Evolutionary conservation across 192 early-diverging fungal species (phyloP), one percentile per base, ranked within the genome.

Genomic region (Rhizoclosmatium globosum): DNA sequence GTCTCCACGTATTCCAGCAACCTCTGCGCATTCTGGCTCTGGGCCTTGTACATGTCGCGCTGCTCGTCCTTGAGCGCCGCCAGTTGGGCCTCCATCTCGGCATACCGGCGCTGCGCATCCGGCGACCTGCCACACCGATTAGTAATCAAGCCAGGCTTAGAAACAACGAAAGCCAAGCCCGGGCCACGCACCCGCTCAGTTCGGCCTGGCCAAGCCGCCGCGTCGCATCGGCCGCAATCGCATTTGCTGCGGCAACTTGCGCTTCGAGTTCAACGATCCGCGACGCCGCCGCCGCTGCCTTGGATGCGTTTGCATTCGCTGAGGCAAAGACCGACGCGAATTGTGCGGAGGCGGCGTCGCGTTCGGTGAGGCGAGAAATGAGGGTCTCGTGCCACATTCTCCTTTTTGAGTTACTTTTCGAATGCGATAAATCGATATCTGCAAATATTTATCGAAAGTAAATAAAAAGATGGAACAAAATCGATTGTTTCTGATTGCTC

Each of bases 11-110:
- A 84, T 69, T 92, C 91, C 53, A 99, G 82, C 45, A 99, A 77
- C 60, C 94, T 82, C 78, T 97, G 96, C n/a, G 95, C 94, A 84
- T 97, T 97, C n/a, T 88, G 88, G 42, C 93, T 93, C 75, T 97
- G 94, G 19, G 92, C 91, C 78, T 94, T 94, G 87, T 97, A 99
- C 79, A 97, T 87, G 71, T 95, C 92, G 19, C 91, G 87, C 17
- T 92, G 92, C 82, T 99, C 97, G 57, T 95, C 91, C 81, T 97
- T 95, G 23, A 98, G 84, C 39, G 82, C 78, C n/a, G 84, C 79
- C 2, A 97, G 78, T 74, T 95, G 89, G 50, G 86, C 84, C 81
- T 96, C 95, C 38, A 96, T 88, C 64, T 94, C 93, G 31, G 68
- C 73, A n/a, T 66, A 44, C 53, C 58, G 23, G 38, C 68, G 47